Conservation (phyloP, 1,284 basidiomycete genomes). For the Athelia psychrophila region DNA sequence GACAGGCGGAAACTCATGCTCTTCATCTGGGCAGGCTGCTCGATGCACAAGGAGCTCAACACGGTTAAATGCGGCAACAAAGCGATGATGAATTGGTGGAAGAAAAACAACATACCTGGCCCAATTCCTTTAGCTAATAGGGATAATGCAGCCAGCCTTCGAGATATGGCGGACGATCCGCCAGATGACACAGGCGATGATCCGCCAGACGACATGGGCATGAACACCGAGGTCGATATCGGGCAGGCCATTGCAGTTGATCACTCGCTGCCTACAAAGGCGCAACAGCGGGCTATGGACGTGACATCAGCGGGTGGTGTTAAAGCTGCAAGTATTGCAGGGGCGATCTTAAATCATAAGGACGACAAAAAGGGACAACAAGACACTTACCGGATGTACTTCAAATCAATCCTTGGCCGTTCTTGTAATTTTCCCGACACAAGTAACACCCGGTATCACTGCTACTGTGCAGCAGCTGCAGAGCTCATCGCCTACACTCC, state of each 20-base stretch:
- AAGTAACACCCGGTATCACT: not conserved
- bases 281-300: conserved; percentile 11
- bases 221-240: too few relatives aligned
- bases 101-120: not conserved
- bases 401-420: not conserved
- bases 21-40: conserved; percentile 1
- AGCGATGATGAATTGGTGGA: not conserved
- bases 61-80: not conserved
- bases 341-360: conserved; percentile 22
- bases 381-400: conserved; percentile 6
- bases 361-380: conserved; percentile 27
- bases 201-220: not conserved
- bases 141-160: conserved; percentile 15
- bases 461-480: not conserved
- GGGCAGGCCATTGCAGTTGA: too few relatives aligned
- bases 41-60: conserved; percentile 1
- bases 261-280: not conserved
- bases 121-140: conserved; percentile 19
- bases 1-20: conserved; percentile 2
- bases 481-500: not conserved
- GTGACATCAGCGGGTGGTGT: conserved; percentile 18
- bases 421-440: not conserved
- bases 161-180: conserved; percentile 2
- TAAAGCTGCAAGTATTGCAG: conserved; percentile 22
- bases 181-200: too few relatives aligned